Percentiles rank a stretch among this genome's conserved stretches.
These are phyloP conservation scores for Zygoascus hellenicus DNA, from an alignment of 1,139 yeast genomes.

Conservation along the genomic window DNA sequence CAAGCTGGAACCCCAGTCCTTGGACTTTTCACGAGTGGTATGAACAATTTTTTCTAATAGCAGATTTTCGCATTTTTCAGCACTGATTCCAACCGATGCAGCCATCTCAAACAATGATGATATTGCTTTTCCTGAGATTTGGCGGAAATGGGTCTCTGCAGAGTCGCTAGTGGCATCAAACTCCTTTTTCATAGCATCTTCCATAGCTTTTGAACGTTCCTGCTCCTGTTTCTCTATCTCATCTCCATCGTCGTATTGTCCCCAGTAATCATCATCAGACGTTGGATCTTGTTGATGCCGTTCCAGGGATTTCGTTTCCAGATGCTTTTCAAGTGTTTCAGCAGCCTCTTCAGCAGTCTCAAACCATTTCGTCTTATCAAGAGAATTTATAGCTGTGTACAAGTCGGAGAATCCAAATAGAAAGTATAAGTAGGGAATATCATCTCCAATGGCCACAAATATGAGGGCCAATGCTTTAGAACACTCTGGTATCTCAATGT, in stretches of 20 bases:
- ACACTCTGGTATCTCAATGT: no score
- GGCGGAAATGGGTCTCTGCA: background rate
- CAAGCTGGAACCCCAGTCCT: background rate
- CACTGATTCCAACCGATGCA: background rate
- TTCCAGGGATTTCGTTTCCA: background rate
- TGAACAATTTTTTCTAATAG: slow-evolving; percentile 5
- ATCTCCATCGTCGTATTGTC: slow-evolving; percentile 5
- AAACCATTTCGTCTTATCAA: background rate
- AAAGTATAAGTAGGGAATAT: no score
- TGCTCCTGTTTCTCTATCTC: slow-evolving; percentile 4
- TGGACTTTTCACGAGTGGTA: background rate
- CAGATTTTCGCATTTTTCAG: slow-evolving; percentile 8
- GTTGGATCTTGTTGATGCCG: background rate
- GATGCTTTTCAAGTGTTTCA: background rate
- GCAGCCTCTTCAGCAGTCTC: background rate
- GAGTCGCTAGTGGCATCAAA: background rate
- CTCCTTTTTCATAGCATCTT: background rate
- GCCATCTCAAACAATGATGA: slow-evolving; percentile 2
- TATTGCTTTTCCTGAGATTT: background rate
- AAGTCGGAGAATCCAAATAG: no score
- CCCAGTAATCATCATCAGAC: slow-evolving; percentile 6
- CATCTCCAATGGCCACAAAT: no score
- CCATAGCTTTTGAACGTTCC: background rate
- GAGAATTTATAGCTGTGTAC: no score
- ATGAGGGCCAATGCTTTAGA: no score